Evolutionary conservation across 2,329 filamentous ascomycete species (phyloP), one percentile per base, ranked within the genome.

Genomic region (Neonectria sp.): DNA sequence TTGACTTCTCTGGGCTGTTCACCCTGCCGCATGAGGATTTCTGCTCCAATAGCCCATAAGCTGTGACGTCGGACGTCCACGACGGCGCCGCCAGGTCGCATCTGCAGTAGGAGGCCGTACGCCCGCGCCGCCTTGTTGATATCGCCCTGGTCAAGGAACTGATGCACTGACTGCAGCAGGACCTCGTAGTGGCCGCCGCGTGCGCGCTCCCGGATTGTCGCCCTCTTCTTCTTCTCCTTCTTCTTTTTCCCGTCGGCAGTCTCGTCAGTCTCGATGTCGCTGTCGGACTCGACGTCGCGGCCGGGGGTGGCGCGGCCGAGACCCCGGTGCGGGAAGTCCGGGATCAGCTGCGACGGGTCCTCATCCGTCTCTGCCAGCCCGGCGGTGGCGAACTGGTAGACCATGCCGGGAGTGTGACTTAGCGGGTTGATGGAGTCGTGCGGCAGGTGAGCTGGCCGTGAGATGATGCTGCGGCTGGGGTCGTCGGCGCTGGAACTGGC

Each of bases 11-110:
- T 64, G 7, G 73, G 71, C 75, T 82, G 76, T 67, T 86, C 83
- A 7, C 85, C 86, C 31, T 86, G 82, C 17, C 92, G 88, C 82
- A 97, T 90, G 63, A 97, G 82, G 24, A 98, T 89, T 81, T 97
- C 95, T 2, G 93, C 94, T 1, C 94, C 95, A 51, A 97, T 87
- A 15, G 91, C 91, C 95, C 95, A 98, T 71, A 92, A 87, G 40
- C 89, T 88, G 74, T 91, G 86, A 24, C 84, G 84, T 45, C 94
- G 88, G 55, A 95, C 79, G 77, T 97, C 94, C 24, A 95, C 84
- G 7, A 82, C 82, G 55, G 80, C 61, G 31, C 77, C 74, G 15
- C 68, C 56, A 2, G 78, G 77, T 11, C 77, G 75, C 53, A 89
- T 86, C 55, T 92, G 88, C 53, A 95, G 78, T 35, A 97, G 85